These are phyloP conservation scores for Dryadomyces quercus-mongolicae DNA, from an alignment of 2,329 filamentous ascomycete species.

Conservation along the genomic window DNA sequence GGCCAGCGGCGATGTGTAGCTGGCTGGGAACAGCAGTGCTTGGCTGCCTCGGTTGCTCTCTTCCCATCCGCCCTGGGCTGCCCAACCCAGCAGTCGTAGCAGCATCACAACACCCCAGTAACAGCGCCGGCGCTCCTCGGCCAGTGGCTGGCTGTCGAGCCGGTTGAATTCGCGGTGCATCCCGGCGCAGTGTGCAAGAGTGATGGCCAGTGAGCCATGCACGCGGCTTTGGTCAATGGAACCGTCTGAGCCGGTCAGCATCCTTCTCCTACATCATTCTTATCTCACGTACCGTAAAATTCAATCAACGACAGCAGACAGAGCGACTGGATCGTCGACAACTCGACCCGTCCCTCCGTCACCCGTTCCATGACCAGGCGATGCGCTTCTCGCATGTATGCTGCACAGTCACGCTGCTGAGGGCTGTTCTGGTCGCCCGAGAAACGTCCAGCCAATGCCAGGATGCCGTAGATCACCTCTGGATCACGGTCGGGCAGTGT, in stretches of 20 bases:
- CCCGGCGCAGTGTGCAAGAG: slow-evolving; percentile 1
- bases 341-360: slow-evolving; percentile 1
- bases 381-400: not conserved
- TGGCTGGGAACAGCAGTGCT: slow-evolving; percentile 1
- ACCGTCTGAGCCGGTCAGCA: not conserved
- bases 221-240: slow-evolving; percentile 1
- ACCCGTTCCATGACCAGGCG: slow-evolving; percentile 1
- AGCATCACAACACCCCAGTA: slow-evolving; percentile 3
- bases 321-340: slow-evolving; percentile 5
- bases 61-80: not conserved
- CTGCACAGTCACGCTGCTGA: not conserved
- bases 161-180: slow-evolving; percentile 2
- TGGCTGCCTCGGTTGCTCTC: not conserved
- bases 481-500: not conserved
- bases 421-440: not conserved
- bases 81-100: slow-evolving; percentile 2
- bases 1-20: slow-evolving; percentile 1
- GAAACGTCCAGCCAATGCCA: slow-evolving; percentile 1
- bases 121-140: slow-evolving; percentile 3
- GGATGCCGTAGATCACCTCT: not conserved
- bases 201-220: slow-evolving; percentile 3
- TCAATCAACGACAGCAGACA: slow-evolving; percentile 1
- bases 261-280: too few species aligned
- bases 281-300: not conserved
- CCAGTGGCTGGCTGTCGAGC: not conserved